These are phyloP conservation scores for Dacryopinax primogenitus DNA, from an alignment of 768 basidiomycete species.

Conservation along the genomic window DNA sequence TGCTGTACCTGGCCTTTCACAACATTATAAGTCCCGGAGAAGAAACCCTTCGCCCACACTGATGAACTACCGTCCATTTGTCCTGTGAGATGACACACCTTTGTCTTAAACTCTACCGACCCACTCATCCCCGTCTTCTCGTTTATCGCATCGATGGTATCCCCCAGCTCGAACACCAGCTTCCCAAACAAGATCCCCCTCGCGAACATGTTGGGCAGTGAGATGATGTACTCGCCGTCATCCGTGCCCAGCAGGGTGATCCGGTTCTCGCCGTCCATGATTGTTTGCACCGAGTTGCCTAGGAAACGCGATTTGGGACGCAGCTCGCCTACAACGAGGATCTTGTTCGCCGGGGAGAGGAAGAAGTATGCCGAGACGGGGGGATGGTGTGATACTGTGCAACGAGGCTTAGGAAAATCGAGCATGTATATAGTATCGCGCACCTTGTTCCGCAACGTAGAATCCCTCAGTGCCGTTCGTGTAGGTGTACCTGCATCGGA, in stretches of 20 bases:
- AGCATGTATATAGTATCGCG: constrained; percentile 13
- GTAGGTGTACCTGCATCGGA: constrained; percentile 91
- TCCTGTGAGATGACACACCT: constrained; percentile 38
- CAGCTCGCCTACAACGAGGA: constrained; percentile 82
- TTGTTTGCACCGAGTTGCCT: constrained; percentile 91
- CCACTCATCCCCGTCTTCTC: constrained; percentile 58
- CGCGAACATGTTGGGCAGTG: constrained; percentile 98
- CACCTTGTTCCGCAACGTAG: constrained; percentile 93
- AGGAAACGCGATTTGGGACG: constrained; percentile 92
- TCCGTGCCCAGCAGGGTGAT: constrained; percentile 60
- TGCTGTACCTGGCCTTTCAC: constrained; percentile 67
- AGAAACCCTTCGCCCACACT: constrained; percentile 65
- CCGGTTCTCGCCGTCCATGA: constrained; percentile 92
- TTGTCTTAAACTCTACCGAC: constrained; percentile 95
- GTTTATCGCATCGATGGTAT: constrained; percentile 73
- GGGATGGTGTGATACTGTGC: constrained; percentile 81
- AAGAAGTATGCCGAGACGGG: constrained; percentile 95
- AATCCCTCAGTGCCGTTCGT: constrained; percentile 83
- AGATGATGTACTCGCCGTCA: constrained; percentile 61
- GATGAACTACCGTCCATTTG: not conserved
- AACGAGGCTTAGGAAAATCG: not conserved
- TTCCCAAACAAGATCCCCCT: constrained; percentile 67
- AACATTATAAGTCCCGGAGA: constrained; percentile 91
- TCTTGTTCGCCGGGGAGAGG: constrained; percentile 75
- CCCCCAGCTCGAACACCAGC: constrained; percentile 88